Evolutionary conservation across 2,329 filamentous ascomycete species (phyloP).

Genomic region (Diaporthe nobilis): DNA sequence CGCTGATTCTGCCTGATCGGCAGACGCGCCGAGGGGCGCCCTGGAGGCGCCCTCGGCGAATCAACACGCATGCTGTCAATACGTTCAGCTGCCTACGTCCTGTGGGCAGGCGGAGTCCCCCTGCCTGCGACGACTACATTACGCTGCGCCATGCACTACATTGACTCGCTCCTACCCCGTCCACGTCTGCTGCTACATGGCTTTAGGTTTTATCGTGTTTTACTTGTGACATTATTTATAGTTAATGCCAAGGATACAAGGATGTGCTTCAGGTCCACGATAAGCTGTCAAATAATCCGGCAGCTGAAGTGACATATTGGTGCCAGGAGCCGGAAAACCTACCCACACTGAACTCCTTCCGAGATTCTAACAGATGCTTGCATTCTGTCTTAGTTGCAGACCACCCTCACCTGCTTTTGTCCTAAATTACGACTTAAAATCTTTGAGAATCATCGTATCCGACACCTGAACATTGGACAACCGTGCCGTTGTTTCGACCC

Average conservation of each 20-base stretch:
- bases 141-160: not conserved
- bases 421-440: too few relatives aligned
- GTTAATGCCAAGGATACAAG: not conserved
- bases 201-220: not conserved
- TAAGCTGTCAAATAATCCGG: not conserved
- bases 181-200: not conserved
- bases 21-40: not conserved
- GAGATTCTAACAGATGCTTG: not conserved
- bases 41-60: not conserved
- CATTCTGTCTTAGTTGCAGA: not conserved
- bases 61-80: not conserved
- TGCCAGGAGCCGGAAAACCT: not conserved
- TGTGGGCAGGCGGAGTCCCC: not conserved
- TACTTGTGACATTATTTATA: not conserved
- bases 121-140: not conserved
- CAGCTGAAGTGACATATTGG: not conserved
- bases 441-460: not conserved
- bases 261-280: not conserved
- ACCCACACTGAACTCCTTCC: not conserved
- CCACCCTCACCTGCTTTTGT: too few relatives aligned
- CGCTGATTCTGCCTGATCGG: conserved; percentile 8
- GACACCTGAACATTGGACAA: not conserved
- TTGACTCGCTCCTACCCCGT: conserved; percentile 4
- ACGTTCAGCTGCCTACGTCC: not conserved
- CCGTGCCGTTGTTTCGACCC: not conserved